Evolutionary conservation across 768 basidiomycete genomes (phyloP).

Genomic region (Pleurotus djamor): DNA sequence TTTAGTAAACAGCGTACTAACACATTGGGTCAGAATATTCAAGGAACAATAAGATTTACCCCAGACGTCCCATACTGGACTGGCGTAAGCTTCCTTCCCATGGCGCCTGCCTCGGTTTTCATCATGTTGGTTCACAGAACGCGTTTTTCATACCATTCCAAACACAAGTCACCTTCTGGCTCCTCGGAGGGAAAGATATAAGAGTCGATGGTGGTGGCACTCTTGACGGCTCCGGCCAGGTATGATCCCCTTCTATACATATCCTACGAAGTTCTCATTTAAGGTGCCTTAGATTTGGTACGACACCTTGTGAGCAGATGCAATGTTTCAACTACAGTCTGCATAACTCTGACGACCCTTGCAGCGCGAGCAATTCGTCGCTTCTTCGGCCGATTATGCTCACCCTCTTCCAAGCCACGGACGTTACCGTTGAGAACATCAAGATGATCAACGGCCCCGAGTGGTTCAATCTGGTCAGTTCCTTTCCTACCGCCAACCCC

Average conservation of each 20-base stretch:
- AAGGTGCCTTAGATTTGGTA: constrained; percentile 43
- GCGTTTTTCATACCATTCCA: constrained; percentile 54
- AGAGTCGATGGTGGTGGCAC: constrained; percentile 58
- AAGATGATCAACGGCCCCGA: constrained; percentile 48
- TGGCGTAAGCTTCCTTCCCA: constrained; percentile 27
- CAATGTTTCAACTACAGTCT: neutral
- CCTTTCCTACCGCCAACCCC: neutral
- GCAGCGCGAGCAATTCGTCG: constrained; percentile 41
- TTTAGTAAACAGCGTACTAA: neutral
- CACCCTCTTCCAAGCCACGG: constrained; percentile 48
- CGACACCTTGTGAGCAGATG: constrained; percentile 39
- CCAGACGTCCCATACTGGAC: constrained; percentile 54
- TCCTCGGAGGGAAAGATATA: constrained; percentile 48
- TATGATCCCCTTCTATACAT: constrained; percentile 16
- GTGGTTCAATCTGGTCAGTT: constrained; percentile 46
- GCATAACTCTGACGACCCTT: neutral
- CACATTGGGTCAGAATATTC: constrained; percentile 30
- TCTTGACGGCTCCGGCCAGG: constrained; percentile 64
- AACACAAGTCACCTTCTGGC: constrained; percentile 53
- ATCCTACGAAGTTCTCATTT: neutral
- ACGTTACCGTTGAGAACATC: constrained; percentile 46
- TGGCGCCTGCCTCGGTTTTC: neutral
- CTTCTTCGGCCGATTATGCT: constrained; percentile 54
- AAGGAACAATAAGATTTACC: constrained; percentile 50
- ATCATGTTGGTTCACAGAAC: constrained; percentile 27